Base-by-base conservation (phyloP, 2,329 filamentous ascomycete species). In the Thielaviopsis ethacetica region DNA sequence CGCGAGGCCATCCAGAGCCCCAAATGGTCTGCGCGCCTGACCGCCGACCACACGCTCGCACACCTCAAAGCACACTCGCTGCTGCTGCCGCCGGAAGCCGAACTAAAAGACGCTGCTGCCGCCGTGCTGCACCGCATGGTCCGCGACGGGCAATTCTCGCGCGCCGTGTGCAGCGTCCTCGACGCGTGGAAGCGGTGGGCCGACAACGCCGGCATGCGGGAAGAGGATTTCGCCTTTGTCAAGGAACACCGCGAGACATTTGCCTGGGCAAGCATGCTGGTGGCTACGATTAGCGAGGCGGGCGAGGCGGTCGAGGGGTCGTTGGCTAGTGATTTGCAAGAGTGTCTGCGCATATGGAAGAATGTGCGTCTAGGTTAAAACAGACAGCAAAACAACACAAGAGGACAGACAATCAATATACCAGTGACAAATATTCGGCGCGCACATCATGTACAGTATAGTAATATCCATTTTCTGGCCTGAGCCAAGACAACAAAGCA, bases 101-200 rank as follows among this genome's bases (percentile, higher is more conserved):
- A 63, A 1, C 57, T 74, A 0, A 75, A 73, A 52, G 71, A 75
- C 3, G 69, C 68, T 0, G 75, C 73, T 0, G 78, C 76, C 17
- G 69, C 66, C 47, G 61, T 80, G 41, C 66, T 81, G 10, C 76
- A 79, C 63, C 71, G 71, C 38, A 80, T 81, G 76, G 70, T 81
- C 0, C 71, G 73, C 2, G 75, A 81, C 49, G 71, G 71, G 12
- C 65, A 69, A 58, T 76, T 77, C 54, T 65, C 77, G 0, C 63
- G 64, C 0, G 64, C 64, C 0, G 61, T 80, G 2, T 75, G 70
- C 61, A 63, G 65, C 34, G 72, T 77, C 66, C 64, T 82, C 34
- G 76, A 79, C 59, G 64, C 66, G 47, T 81, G 78, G 78, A 77
- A 74, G 66, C 68, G 70, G 1, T 81, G 78, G 76, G 73, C 76